These are phyloP conservation scores for Backusella tarrabulga DNA, from an alignment of 192 early-diverging fungal genomes.

Conservation along the genomic window DNA sequence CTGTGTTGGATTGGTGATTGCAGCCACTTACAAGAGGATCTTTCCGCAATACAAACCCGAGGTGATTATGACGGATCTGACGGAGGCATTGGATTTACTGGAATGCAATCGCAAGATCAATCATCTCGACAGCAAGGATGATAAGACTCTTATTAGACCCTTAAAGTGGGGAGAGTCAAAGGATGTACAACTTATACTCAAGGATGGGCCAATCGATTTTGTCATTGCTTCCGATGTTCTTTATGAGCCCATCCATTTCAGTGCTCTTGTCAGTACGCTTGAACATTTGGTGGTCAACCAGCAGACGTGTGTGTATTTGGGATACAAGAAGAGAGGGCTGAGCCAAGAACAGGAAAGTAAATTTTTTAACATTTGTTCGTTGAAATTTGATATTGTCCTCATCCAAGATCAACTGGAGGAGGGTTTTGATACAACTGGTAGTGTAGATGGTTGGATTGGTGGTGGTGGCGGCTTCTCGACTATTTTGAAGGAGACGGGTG, in stretches of 20 bases:
- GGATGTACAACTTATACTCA: not conserved
- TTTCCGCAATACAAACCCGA: not conserved
- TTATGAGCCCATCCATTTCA: conserved; percentile 31
- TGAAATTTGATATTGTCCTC: conserved; percentile 4
- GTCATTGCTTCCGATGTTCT: conserved; percentile 49
- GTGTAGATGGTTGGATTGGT: not conserved
- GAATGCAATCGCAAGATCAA: conserved; percentile 32
- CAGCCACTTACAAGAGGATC: not conserved
- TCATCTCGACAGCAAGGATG: not conserved
- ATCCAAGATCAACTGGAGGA: not conserved
- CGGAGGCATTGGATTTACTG: conserved; percentile 37
- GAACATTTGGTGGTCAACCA: conserved; percentile 15
- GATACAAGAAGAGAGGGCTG: conserved; percentile 39
- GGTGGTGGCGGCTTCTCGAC: not conserved
- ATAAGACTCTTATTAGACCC: conserved; percentile 5
- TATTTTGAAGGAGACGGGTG: not conserved
- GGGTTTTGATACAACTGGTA: not conserved
- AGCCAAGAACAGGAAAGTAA: conserved; percentile 3
- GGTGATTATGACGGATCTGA: conserved; percentile 39
- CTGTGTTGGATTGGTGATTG: conserved; percentile 10
- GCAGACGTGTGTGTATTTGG: conserved; percentile 36
- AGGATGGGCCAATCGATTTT: conserved; percentile 25
- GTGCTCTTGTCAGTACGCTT: conserved; percentile 31
- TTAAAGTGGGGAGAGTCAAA: conserved; percentile 13
- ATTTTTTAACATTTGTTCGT: conserved; percentile 29